Evolutionary conservation across 2,329 filamentous ascomycete genomes (phyloP), one percentile per base, ranked within the genome.

Genomic region (Fusarium sp.): DNA sequence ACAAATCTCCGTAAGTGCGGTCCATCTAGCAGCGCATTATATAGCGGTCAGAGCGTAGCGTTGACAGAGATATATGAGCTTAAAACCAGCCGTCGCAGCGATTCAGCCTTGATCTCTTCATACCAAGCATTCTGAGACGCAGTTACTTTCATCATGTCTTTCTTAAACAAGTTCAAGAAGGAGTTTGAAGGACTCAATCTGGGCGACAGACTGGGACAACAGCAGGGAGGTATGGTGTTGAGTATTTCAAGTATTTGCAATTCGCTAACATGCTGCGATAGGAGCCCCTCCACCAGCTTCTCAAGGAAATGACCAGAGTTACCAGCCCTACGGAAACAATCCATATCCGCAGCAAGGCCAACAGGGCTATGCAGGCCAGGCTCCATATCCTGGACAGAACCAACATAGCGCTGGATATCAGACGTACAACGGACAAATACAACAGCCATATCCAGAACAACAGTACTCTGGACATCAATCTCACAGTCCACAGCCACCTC

Each of bases 161-260:
- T 67, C 12, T 18, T 69, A 1, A 69, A 67, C 2, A 69, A 70
- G 15, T 69, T 69, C 9, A 70, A 57, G 20, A 66, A 67, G 4
- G 62, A 70, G n/a, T 63, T 70, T 16, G 66, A 70, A 23, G 66
- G 57, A 0, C 57, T 69, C n/a, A 69, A 52, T 16, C 15, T 69
- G 15, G 21, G 57, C 2, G 44, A 63, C 0, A 55, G 60, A 7
- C 21, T 52, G n/a, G 50, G 52, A 0, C 37, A 53, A 3, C 65
- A 58, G 13, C 56, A 66, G 13, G 46, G 49, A 24, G 50, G 54
- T 59, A 15, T 39, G 62, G 18, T 12, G 13, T 26, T 3, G 18
- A 2, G 5, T 1, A 3, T 28, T 16, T 20, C 1, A 10, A 2
- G 4, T 20, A 20, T n/a, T n/a, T 21, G 13, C 16, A 6, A 13